phyloP scores from a whole-genome alignment of 345 rosid species.

The Laguncularia racemosa region DNA sequence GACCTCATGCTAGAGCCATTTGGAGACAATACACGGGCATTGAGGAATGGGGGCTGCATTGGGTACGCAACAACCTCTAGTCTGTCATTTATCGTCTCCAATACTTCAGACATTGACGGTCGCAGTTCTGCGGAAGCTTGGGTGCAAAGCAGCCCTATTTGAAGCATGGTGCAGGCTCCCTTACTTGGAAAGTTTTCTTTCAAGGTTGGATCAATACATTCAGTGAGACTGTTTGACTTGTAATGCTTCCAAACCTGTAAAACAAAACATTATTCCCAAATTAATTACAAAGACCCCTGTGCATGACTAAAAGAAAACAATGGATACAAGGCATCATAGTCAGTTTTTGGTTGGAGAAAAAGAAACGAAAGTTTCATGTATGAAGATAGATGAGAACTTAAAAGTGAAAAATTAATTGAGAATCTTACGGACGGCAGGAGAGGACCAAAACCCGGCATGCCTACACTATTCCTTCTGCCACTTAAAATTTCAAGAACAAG shows the following conservation, averaged over 20 bases:
- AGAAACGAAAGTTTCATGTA: background rate
- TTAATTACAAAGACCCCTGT: too few relatives aligned
- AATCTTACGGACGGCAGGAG: slow-evolving; percentile 6
- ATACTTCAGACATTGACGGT: slow-evolving; percentile 12
- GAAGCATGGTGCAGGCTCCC: slow-evolving; percentile 10
- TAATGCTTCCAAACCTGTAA: slow-evolving; percentile 11
- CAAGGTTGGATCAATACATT: slow-evolving; percentile 10
- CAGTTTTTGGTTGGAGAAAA: too few relatives aligned
- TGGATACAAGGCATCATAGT: too few relatives aligned
- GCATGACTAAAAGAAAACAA: too few relatives aligned
- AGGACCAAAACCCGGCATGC: slow-evolving; percentile 5
- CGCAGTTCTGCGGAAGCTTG: slow-evolving; percentile 15
- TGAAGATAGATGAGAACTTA: background rate
- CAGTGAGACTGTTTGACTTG: background rate
- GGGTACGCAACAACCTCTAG: slow-evolving; percentile 5
- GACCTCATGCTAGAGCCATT: background rate
- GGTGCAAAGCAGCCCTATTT: slow-evolving; percentile 11
- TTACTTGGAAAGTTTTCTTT: background rate
- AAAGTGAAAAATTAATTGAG: background rate
- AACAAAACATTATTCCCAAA: too few relatives aligned
- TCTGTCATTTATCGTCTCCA: slow-evolving; percentile 7
- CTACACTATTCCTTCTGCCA: slow-evolving; percentile 7
- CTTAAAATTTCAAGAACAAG: slow-evolving; percentile 11
- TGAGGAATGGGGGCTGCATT: slow-evolving; percentile 14
- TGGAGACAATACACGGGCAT: background rate